These are phyloP conservation scores for Theobroma cacao DNA, from an alignment of 345 rosid genomes.

Conservation along the genomic window DNA sequence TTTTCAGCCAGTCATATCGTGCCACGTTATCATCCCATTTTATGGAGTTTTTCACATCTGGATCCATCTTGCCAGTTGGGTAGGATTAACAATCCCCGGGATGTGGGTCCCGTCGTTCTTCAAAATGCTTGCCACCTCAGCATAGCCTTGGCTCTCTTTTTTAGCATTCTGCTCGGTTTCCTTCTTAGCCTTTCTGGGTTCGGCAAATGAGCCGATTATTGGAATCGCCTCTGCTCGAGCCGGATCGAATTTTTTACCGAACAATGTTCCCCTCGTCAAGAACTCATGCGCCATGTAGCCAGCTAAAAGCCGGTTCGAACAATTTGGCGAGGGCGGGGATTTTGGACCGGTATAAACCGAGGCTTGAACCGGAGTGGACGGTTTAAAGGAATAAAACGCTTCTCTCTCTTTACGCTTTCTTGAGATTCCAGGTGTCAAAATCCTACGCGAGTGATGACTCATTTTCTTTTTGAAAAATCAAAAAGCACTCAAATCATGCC, in stretches of 20 bases:
- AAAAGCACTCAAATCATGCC: slow-evolving; percentile 8
- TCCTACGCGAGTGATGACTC: slow-evolving; percentile 42
- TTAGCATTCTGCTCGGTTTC: slow-evolving; percentile 23
- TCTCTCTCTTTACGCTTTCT: slow-evolving; percentile 61
- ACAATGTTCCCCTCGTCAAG: slow-evolving; percentile 51
- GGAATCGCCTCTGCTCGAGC: slow-evolving; percentile 28
- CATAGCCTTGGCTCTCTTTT: slow-evolving; percentile 37
- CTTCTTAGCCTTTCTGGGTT: slow-evolving; percentile 9
- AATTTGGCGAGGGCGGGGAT: background rate
- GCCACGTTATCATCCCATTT: background rate
- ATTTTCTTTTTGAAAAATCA: slow-evolving; percentile 8
- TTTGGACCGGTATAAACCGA: slow-evolving; percentile 13
- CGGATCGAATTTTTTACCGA: slow-evolving; percentile 49
- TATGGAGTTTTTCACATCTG: slow-evolving; percentile 38
- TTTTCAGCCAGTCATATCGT: background rate
- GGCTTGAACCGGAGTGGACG: slow-evolving; percentile 15
- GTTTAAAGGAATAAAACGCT: slow-evolving; percentile 17
- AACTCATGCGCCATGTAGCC: slow-evolving; percentile 78
- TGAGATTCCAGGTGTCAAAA: slow-evolving; percentile 35
- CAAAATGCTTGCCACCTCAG: slow-evolving; percentile 66
- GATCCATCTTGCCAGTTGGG: slow-evolving; percentile 71
- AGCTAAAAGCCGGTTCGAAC: slow-evolving; percentile 50
- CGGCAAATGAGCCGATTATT: slow-evolving; percentile 18
- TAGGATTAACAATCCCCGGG: slow-evolving; percentile 67
- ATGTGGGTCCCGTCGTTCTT: slow-evolving; percentile 59